A percentile compares a stretch with the other conserved stretches of the same genome.
Conservation (phyloP, 805 yeast genomes). For the Ogataea pini region DNA sequence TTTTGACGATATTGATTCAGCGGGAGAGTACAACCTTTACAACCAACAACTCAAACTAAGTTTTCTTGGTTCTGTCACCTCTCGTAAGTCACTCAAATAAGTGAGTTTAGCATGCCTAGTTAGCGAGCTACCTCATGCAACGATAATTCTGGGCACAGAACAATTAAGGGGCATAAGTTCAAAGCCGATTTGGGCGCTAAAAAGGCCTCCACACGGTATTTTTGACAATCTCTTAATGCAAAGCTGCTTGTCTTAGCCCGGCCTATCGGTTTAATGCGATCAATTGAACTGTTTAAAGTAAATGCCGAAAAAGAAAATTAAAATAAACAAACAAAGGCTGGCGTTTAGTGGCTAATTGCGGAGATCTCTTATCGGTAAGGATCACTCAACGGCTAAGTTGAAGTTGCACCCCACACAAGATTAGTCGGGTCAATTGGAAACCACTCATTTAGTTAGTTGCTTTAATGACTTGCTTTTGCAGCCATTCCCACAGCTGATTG, state of each 20-base stretch:
- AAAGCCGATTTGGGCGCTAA: not conserved
- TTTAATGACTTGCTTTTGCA: slow-evolving; percentile 1
- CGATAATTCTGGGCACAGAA: not conserved
- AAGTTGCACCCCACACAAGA: not conserved
- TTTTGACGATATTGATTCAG: too few relatives aligned
- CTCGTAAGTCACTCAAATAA: too few relatives aligned
- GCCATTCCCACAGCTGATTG: not conserved
- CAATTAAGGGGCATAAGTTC: not conserved
- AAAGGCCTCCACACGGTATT: not conserved
- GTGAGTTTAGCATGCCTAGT: not conserved
- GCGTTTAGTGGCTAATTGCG: not conserved
- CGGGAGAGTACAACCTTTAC: not conserved
- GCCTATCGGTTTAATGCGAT: not conserved
- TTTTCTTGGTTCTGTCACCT: too few relatives aligned
- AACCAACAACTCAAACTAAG: too few relatives aligned
- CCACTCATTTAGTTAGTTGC: slow-evolving; percentile 2
- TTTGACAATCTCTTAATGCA: not conserved
- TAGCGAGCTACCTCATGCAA: not conserved
- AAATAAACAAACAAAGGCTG: not conserved
- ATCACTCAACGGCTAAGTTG: slow-evolving; percentile 2
- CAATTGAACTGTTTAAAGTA: not conserved
- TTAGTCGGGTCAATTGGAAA: not conserved
- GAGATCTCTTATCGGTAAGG: not conserved
- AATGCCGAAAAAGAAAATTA: not conserved
- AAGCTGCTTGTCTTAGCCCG: not conserved